Conservation (phyloP, 352 stramenopile species). For the Lagenidium giganteum region DNA sequence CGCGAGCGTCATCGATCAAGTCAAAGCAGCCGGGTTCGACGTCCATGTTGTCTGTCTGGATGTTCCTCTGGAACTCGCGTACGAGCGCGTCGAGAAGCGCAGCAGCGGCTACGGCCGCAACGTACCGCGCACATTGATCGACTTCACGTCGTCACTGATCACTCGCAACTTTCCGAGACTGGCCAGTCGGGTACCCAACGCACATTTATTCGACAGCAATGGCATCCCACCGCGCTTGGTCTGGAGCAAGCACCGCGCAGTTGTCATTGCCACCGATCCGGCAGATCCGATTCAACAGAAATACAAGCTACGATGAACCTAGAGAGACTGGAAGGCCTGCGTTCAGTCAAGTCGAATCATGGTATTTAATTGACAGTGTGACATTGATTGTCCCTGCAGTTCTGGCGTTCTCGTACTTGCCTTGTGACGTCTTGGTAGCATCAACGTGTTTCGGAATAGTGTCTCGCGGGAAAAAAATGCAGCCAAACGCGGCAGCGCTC, state of each 20-base stretch:
- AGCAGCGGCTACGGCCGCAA: conserved; percentile 60
- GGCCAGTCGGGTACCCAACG: conserved; percentile 54
- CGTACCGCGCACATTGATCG: conserved; percentile 57
- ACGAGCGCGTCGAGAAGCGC: conserved; percentile 61
- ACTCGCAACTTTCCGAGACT: conserved; percentile 63
- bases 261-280: conserved; percentile 36
- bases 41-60: conserved; percentile 76
- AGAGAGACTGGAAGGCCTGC: too few relatives aligned
- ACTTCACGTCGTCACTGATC: conserved; percentile 56
- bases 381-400: too few relatives aligned
- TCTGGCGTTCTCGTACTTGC: too few relatives aligned
- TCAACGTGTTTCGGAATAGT: too few relatives aligned
- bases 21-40: conserved; percentile 63
- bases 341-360: too few relatives aligned
- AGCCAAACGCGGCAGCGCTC: too few relatives aligned
- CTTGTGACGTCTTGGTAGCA: too few relatives aligned
- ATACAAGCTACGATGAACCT: conserved; percentile 39
- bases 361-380: too few relatives aligned
- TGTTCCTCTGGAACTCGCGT: conserved; percentile 51
- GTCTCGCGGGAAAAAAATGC: too few relatives aligned
- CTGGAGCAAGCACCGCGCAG: conserved; percentile 66
- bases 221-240: conserved; percentile 55
- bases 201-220: conserved; percentile 66
- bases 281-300: conserved; percentile 60
- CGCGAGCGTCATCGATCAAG: conserved; percentile 50